A percentile compares a stretch with the other conserved stretches of the same genome.
Conservation (phyloP, 352 stramenopile species). For the Pythium plurisporium region DNA sequence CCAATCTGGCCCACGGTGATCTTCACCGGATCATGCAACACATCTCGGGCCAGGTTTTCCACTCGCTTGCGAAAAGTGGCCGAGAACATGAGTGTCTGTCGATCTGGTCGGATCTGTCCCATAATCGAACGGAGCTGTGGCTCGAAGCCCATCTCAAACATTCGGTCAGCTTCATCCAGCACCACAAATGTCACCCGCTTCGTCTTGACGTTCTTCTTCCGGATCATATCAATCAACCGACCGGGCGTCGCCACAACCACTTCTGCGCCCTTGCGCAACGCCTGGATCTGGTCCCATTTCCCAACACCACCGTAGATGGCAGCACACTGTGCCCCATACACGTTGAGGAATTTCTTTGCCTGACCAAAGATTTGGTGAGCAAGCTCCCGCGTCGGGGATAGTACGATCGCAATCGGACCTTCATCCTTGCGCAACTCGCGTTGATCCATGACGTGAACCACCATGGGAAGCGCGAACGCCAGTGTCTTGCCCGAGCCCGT, state of each 20-base stretch:
- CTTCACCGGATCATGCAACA: slow-evolving; percentile 94
- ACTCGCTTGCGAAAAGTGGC: slow-evolving; percentile 96
- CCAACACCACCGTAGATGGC: slow-evolving; percentile 93
- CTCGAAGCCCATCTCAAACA: slow-evolving; percentile 99
- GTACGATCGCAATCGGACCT: slow-evolving; percentile 97
- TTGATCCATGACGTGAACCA: slow-evolving; percentile 94
- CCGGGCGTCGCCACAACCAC: slow-evolving; percentile 98
- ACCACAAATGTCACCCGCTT: slow-evolving; percentile 97
- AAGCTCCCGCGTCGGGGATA: slow-evolving; percentile 98
- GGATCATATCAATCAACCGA: slow-evolving; percentile 99
- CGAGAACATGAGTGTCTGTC: slow-evolving; percentile 96
- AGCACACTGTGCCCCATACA: slow-evolving; percentile 89
- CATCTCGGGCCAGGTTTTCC: slow-evolving; percentile 84
- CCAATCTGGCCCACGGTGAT: slow-evolving; percentile 92
- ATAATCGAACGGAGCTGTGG: slow-evolving; percentile 98
- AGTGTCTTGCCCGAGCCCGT: slow-evolving; percentile 93
- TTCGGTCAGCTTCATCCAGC: slow-evolving; percentile 98
- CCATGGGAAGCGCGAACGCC: slow-evolving; percentile 91
- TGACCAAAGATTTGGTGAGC: slow-evolving; percentile 98
- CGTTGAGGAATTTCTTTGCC: slow-evolving; percentile 91
- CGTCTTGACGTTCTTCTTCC: slow-evolving; percentile 96
- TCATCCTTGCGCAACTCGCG: slow-evolving; percentile 90
- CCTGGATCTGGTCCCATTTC: slow-evolving; percentile 98
- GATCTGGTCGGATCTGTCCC: slow-evolving; percentile 88
- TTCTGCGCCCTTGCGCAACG: slow-evolving; percentile 97